Base-by-base conservation (phyloP, 2,329 filamentous ascomycete genomes). In the Venturia oleaginea region DNA sequence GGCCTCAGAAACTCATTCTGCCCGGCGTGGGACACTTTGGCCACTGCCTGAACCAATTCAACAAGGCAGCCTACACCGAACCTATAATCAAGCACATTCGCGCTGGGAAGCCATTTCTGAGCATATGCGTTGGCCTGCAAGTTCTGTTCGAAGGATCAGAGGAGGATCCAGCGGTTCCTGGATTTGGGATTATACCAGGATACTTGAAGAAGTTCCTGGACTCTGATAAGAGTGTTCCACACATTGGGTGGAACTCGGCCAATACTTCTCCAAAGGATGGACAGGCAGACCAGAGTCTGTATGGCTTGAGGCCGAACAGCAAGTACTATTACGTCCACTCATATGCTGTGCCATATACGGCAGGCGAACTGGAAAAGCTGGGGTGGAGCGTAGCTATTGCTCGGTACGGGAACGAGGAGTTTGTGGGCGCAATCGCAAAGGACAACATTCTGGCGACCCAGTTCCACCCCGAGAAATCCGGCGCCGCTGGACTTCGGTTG, bases 271-370 rank as follows among this genome's bases (percentile, higher is more conserved):
- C 76, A 66, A 68, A 78, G 71, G 66, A 78, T 75, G 66, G 74
- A 64, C 67, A 72, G 69, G 67, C 71, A 3, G 77, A 84, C 8
- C 51, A 48, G 67, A 84, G 81, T 69, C 83, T 97, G 65, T 97
- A 93, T 75, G 92, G 89, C 65, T 78, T 99, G 63, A 81, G 84
- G 34, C 87, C 90, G 0, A 82, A 83, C 63, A 96, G 90, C 73
- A 99, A 97, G 76, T 99, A 99, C 81, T 99, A 99, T 79, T 99
- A 99, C 73, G 93, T 99, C 65, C 94, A 99, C 81, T 92, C 91
- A 2, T 99, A 94, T 77, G 92, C 92, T 65, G 87, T 86, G 32
- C 88, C 88, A 3, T 96, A 97, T 74, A 77, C 78, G 62, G 77
- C 83, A 57, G 90, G 89, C 42, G 82, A 88, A 68, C 81, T 97